Percentiles rank a stretch among this genome's conserved stretches.
Evolutionary conservation across 2,329 filamentous ascomycete genomes (phyloP).

Genomic region (Colletotrichum plurivorum): DNA sequence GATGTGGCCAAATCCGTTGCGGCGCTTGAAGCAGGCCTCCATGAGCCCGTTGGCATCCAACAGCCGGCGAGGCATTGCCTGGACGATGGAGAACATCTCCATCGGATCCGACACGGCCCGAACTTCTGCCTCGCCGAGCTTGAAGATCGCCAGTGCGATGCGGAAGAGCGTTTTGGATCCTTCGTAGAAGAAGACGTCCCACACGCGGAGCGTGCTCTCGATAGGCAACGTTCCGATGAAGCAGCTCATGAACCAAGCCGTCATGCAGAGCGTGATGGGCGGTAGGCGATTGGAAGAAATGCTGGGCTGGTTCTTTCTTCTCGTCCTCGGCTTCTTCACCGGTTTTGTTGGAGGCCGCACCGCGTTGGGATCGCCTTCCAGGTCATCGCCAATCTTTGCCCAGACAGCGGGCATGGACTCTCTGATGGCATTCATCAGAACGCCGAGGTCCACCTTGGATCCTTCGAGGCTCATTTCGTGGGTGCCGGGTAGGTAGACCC

Average conservation of each 20-base stretch:
- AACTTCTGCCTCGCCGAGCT: conserved; percentile 86
- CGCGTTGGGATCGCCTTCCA: conserved; percentile 66
- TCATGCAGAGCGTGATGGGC: conserved; percentile 92
- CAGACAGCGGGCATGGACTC: conserved; percentile 88
- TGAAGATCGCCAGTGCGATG: conserved; percentile 92
- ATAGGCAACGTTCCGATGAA: conserved; percentile 95
- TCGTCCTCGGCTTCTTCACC: conserved; percentile 50
- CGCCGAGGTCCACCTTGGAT: conserved; percentile 93
- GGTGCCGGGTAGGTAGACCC: conserved; percentile 89
- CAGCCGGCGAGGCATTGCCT: conserved; percentile 84
- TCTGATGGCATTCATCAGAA: conserved; percentile 88
- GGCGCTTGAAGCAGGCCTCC: conserved; percentile 85
- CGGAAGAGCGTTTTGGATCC: conserved; percentile 95
- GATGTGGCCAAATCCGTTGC: conserved; percentile 85
- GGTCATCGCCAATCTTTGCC: conserved; percentile 87
- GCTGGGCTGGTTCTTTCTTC: conserved; percentile 55
- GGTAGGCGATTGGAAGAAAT: conserved; percentile 74
- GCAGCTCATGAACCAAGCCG: conserved; percentile 98
- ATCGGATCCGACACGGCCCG: conserved; percentile 86
- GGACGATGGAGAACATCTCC: conserved; percentile 96
- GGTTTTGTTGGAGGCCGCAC: conserved; percentile 49
- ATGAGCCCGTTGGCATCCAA: conserved; percentile 87
- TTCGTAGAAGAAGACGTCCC: conserved; percentile 97
- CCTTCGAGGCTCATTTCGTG: conserved; percentile 93
- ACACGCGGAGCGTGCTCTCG: conserved; percentile 91